Percentiles rank a stretch among this genome's conserved stretches.
Evolutionary conservation across 345 rosid genomes (phyloP).

Genomic region (Gynandropsis gynandra): DNA sequence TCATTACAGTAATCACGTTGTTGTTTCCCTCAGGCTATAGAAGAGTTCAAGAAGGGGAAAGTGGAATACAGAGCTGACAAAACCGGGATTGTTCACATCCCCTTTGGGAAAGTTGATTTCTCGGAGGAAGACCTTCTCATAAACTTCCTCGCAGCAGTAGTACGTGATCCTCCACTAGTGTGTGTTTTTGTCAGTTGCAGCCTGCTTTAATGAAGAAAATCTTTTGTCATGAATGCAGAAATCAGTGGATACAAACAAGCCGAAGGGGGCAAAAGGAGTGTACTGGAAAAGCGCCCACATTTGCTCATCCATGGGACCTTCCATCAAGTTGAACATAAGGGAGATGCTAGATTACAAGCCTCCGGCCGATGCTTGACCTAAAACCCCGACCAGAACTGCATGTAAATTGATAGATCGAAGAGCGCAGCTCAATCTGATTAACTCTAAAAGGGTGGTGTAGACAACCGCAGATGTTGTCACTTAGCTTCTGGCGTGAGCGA

Average conservation of each 20-base stretch:
- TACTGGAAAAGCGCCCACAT: constrained; percentile 90
- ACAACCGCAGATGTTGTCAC: no score
- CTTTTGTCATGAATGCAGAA: constrained; percentile 44
- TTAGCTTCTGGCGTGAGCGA: no score
- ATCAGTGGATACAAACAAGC: constrained; percentile 93
- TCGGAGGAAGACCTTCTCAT: constrained; percentile 69
- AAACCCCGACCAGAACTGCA: neutral
- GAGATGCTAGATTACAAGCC: constrained; percentile 87
- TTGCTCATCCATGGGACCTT: constrained; percentile 98
- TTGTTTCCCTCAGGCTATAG: constrained; percentile 62
- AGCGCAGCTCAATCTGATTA: no score
- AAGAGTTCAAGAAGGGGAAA: constrained; percentile 92
- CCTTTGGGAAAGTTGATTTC: constrained; percentile 75
- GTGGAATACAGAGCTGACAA: constrained; percentile 93
- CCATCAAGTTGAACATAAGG: constrained; percentile 68
- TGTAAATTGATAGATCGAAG: no score
- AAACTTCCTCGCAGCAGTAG: constrained; percentile 77
- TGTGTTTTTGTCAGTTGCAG: neutral
- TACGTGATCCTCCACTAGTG: constrained; percentile 26
- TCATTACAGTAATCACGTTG: neutral
- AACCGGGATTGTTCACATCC: constrained; percentile 95
- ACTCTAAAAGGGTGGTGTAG: no score
- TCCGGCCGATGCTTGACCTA: constrained; percentile 31
- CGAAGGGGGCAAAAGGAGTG: constrained; percentile 93
- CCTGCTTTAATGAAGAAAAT: constrained; percentile 4